Conservation (phyloP, 2,329 filamentous ascomycete species). For the Ascochyta viciae-villosae region DNA sequence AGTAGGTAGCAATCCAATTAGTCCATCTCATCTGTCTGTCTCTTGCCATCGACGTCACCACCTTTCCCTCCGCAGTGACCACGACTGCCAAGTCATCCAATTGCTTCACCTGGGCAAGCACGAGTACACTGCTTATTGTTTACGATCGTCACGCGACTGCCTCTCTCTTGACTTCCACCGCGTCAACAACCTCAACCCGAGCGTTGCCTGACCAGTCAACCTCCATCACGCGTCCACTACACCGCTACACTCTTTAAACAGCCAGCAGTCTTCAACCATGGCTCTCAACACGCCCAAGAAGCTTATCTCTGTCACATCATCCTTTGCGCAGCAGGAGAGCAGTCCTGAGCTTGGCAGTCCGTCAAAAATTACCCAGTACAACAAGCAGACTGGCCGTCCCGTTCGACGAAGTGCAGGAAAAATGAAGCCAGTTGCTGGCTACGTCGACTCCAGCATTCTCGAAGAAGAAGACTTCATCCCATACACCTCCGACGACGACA, state of each 20-base stretch:
- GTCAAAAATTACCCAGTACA: conserved; percentile 43
- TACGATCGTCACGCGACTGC: not conserved
- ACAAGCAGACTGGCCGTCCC: conserved; percentile 52
- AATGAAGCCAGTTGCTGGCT: conserved; percentile 45
- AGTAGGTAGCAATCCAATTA: conserved; percentile 25
- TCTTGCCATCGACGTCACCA: not conserved
- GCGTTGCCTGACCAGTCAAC: conserved; percentile 7
- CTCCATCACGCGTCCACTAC: conserved; percentile 12
- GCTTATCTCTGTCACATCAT: conserved; percentile 2
- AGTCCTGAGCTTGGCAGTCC: conserved; percentile 43
- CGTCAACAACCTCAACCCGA: conserved; percentile 5
- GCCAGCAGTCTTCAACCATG: conserved; percentile 12
- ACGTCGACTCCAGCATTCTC: conserved; percentile 50
- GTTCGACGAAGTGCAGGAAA: conserved; percentile 52
- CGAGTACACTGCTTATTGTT: conserved; percentile 2
- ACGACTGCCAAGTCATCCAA: conserved; percentile 17
- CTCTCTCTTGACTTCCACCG: conserved; percentile 1
- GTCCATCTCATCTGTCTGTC: conserved; percentile 2
- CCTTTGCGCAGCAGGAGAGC: conserved; percentile 7
- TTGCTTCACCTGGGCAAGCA: conserved; percentile 4
- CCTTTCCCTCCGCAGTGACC: conserved; percentile 3
- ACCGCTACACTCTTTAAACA: conserved; percentile 10
- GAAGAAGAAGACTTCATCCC: conserved; percentile 41
- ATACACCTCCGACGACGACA: conserved; percentile 35
- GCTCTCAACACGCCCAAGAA: conserved; percentile 2